A percentile compares a stretch with the other conserved stretches of the same genome.
phyloP scores from a whole-genome alignment of 208 protist species.

The Phytomonas sp. region DNA sequence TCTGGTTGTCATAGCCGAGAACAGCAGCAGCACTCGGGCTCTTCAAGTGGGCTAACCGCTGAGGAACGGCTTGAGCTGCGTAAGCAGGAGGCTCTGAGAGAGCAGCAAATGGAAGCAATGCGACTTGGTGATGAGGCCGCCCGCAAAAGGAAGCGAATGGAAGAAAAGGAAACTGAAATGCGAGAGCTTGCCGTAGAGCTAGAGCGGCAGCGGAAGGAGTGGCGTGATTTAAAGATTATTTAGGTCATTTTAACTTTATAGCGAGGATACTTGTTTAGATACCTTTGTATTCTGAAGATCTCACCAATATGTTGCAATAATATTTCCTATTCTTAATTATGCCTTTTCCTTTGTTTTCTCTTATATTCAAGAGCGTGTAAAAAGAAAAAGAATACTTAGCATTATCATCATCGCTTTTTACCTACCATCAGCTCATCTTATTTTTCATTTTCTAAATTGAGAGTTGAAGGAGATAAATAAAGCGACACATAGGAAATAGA shows the following conservation, averaged over 20 bases:
- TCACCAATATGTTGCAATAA: constrained; percentile 6
- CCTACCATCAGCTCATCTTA: constrained; percentile 1
- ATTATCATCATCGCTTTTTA: neutral
- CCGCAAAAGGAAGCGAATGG: constrained; percentile 43
- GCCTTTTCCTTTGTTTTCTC: neutral
- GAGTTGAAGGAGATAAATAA: neutral
- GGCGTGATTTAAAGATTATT: constrained; percentile 64
- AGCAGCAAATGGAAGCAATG: constrained; percentile 67
- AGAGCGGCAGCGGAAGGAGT: constrained; percentile 74
- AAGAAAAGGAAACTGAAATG: constrained; percentile 40
- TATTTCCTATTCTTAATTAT: constrained; percentile 3
- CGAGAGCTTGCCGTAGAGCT: constrained; percentile 52
- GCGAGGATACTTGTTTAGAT: neutral
- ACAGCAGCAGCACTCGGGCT: neutral
- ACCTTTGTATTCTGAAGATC: neutral
- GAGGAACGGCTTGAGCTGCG: constrained; percentile 48
- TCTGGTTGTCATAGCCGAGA: neutral
- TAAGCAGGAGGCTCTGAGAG: constrained; percentile 37
- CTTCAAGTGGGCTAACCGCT: constrained; percentile 17
- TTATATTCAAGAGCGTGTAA: neutral
- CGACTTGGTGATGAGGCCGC: constrained; percentile 70
- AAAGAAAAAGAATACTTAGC: neutral
- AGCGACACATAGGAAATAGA: neutral
- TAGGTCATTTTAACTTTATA: constrained; percentile 15
- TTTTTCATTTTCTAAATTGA: neutral